Conservation (phyloP, 108 stramenopile genomes). For the Cyclostephanos invisitatus region DNA sequence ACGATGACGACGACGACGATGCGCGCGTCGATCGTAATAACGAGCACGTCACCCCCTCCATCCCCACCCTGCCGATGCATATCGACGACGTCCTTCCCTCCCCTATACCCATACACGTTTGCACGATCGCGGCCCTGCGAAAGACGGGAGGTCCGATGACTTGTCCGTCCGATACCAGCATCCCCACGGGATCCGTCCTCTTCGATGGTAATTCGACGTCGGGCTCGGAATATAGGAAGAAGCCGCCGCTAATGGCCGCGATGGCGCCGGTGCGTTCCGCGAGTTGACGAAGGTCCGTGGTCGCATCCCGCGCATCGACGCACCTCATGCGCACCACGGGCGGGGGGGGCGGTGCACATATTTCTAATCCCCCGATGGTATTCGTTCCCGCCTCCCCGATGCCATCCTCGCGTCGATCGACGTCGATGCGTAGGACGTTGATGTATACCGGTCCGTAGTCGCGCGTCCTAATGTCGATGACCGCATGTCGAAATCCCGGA, state of each 20-base stretch:
- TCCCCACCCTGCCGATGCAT: conserved; percentile 21
- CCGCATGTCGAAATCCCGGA: conserved; percentile 36
- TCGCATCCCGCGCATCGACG: conserved; percentile 18
- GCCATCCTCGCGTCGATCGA: neutral
- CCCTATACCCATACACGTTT: neutral
- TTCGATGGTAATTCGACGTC: conserved; percentile 32
- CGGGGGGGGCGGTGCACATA: no score
- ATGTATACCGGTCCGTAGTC: conserved; percentile 43
- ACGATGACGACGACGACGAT: no score
- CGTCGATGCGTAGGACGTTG: conserved; percentile 33
- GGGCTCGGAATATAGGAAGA: conserved; percentile 50
- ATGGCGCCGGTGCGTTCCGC: conserved; percentile 26
- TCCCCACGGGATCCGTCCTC: conserved; percentile 48
- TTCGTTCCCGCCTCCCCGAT: no score
- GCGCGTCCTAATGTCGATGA: conserved; percentile 24
- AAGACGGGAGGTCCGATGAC: conserved; percentile 42
- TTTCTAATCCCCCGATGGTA: neutral
- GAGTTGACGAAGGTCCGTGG: conserved; percentile 23
- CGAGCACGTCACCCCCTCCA: conserved; percentile 20
- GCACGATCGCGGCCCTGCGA: conserved; percentile 28
- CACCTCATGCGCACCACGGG: conserved; percentile 24
- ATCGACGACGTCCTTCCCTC: conserved; percentile 4
- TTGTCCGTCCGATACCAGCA: conserved; percentile 37
- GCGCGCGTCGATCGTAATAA: neutral
- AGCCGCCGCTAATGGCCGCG: conserved; percentile 50